These are phyloP conservation scores for Coriolopsis trogii DNA, from an alignment of 1,284 basidiomycete species.

Conservation along the genomic window DNA sequence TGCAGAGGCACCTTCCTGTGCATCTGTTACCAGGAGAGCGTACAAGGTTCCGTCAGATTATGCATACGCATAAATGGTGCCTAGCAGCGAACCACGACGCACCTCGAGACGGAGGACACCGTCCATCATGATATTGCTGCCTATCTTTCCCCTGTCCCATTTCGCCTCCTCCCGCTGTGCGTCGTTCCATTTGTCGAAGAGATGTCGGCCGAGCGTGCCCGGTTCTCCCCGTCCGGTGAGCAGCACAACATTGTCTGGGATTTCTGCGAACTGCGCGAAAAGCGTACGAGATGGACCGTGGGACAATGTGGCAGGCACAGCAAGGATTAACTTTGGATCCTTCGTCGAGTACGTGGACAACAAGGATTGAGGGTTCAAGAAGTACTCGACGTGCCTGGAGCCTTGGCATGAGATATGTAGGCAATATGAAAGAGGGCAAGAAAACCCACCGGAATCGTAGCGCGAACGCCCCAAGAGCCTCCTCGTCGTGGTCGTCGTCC, in stretches of 20 bases:
- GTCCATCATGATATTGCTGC: slow-evolving; percentile 80
- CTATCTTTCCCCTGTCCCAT: slow-evolving; percentile 90
- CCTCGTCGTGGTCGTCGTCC: slow-evolving; percentile 71
- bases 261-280: slow-evolving; percentile 83
- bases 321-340: slow-evolving; percentile 91
- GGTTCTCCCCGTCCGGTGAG: slow-evolving; percentile 81
- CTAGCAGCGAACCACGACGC: slow-evolving; percentile 22
- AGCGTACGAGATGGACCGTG: slow-evolving; percentile 89
- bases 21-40: slow-evolving; percentile 52
- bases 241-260: slow-evolving; percentile 83
- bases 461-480: slow-evolving; percentile 76
- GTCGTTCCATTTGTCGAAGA: slow-evolving; percentile 89
- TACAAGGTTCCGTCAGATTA: not conserved
- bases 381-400: slow-evolving; percentile 86
- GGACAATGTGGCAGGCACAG: slow-evolving; percentile 90
- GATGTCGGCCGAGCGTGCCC: slow-evolving; percentile 74
- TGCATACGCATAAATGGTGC: not conserved
- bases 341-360: slow-evolving; percentile 82
- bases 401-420: not conserved
- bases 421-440: not conserved
- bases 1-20: slow-evolving; percentile 87
- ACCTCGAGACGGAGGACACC: slow-evolving; percentile 71
- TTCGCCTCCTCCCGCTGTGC: slow-evolving; percentile 77
- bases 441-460: slow-evolving; percentile 68
- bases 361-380: slow-evolving; percentile 80